These are phyloP conservation scores for Nemania sp. DNA, from an alignment of 2,329 filamentous ascomycete species.

Conservation along the genomic window DNA sequence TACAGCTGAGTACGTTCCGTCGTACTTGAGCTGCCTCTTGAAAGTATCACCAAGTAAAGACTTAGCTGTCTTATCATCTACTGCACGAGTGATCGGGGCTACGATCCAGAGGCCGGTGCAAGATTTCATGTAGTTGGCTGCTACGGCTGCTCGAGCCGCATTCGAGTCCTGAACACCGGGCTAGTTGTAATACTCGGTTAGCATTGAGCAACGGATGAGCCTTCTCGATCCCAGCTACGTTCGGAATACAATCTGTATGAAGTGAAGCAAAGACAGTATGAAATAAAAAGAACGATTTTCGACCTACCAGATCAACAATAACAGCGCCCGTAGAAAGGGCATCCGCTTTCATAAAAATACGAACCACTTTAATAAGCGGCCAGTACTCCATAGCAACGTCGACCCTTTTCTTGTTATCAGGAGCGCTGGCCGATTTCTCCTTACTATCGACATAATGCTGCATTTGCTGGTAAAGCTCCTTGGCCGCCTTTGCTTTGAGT, in stretches of 20 bases:
- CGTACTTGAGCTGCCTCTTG: constrained; percentile 62
- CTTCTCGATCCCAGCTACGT: too few species aligned
- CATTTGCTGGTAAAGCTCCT: constrained; percentile 30
- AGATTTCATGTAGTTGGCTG: constrained; percentile 58
- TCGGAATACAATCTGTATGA: neutral
- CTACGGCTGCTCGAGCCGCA: constrained; percentile 58
- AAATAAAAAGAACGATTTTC: neutral
- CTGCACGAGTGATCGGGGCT: constrained; percentile 62
- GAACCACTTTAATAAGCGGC: constrained; percentile 54
- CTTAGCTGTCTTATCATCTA: constrained; percentile 64
- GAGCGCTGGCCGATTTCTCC: constrained; percentile 30
- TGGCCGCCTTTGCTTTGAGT: constrained; percentile 27
- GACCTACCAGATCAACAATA: constrained; percentile 40
- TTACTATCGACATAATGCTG: constrained; percentile 39
- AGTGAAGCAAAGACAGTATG: neutral
- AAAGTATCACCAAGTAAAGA: constrained; percentile 59
- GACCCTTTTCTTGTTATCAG: constrained; percentile 14
- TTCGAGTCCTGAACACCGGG: constrained; percentile 59
- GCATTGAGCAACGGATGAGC: neutral
- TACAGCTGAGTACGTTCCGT: constrained; percentile 56
- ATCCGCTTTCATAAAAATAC: constrained; percentile 41
- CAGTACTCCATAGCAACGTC: constrained; percentile 32
- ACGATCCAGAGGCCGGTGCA: constrained; percentile 64
- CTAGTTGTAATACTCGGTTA: constrained; percentile 26
- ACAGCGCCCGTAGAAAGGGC: constrained; percentile 42